Percentiles rank a stretch among this genome's conserved stretches.
Conservation (phyloP, 2,329 filamentous ascomycete species). For the Hypoxylon sp. region DNA sequence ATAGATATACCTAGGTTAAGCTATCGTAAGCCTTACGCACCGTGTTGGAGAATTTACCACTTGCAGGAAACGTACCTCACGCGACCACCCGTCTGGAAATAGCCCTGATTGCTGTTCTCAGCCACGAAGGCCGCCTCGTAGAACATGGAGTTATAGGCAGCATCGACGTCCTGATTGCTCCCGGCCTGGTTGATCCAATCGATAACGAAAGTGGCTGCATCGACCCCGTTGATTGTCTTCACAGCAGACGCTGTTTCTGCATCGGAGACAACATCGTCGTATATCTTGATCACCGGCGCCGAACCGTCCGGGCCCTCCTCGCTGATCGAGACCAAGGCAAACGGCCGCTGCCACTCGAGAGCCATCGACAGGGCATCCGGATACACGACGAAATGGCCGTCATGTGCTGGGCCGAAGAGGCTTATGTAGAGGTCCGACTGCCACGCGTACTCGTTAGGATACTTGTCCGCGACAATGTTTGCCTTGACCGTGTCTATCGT, state of each 20-base stretch:
- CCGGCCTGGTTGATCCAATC: conserved; percentile 45
- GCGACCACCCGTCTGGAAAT: conserved; percentile 49
- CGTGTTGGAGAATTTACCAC: background rate
- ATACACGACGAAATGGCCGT: conserved; percentile 53
- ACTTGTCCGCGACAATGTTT: conserved; percentile 46
- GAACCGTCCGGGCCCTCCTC: conserved; percentile 42
- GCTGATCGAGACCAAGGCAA: conserved; percentile 44
- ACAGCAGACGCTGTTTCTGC: conserved; percentile 43
- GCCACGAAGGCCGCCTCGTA: conserved; percentile 45
- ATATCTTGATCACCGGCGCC: conserved; percentile 44
- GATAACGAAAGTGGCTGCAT: conserved; percentile 41
- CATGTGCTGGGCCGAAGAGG: conserved; percentile 51
- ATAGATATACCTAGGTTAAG: conserved; percentile 48
- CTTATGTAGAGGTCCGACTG: conserved; percentile 51
- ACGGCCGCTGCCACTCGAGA: conserved; percentile 47
- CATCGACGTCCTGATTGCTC: conserved; percentile 50
- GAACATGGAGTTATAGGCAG: conserved; percentile 53
- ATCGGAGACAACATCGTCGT: conserved; percentile 46
- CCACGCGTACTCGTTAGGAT: conserved; percentile 52
- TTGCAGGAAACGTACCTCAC: conserved; percentile 30
- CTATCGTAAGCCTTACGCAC: conserved; percentile 7
- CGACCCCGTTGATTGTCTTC: conserved; percentile 43
- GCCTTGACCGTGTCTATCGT: conserved; percentile 46
- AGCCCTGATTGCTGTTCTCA: conserved; percentile 46
- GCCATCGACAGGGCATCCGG: conserved; percentile 50